These are phyloP conservation scores for Fusarium dlaminii DNA, from an alignment of 2,329 filamentous ascomycete species.

Conservation along the genomic window DNA sequence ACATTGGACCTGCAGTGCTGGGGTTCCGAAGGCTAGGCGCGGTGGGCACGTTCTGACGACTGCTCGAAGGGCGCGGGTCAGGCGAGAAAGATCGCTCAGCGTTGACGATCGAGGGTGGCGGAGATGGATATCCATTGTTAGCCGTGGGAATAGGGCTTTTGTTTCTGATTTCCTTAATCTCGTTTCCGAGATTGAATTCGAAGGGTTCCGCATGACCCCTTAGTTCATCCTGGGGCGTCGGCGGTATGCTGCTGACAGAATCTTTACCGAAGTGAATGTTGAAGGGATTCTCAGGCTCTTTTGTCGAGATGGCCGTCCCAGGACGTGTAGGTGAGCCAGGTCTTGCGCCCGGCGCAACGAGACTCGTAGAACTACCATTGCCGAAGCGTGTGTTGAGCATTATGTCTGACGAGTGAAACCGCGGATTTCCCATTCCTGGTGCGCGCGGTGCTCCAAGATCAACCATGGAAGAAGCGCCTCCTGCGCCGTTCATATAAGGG, in stretches of 20 bases:
- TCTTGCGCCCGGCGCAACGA: conserved; percentile 44
- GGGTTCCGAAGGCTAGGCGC: conserved; percentile 43
- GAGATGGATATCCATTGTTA: conserved; percentile 49
- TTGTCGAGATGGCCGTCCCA: conserved; percentile 48
- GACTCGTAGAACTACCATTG: conserved; percentile 49
- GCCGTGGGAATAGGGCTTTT: conserved; percentile 4
- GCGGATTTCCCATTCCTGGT: conserved; percentile 37
- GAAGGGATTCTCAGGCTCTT: conserved; percentile 58
- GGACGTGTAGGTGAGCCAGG: conserved; percentile 46
- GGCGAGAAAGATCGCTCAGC: conserved; percentile 42
- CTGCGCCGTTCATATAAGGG: conserved; percentile 50
- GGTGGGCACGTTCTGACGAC: conserved; percentile 31
- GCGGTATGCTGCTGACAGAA: conserved; percentile 39
- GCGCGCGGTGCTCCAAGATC: conserved; percentile 51
- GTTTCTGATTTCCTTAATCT: conserved; percentile 17
- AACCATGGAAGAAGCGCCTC: conserved; percentile 55
- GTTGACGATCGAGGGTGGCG: conserved; percentile 49
- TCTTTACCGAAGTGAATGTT: conserved; percentile 56
- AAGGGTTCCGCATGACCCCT: conserved; percentile 55
- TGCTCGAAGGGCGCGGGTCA: conserved; percentile 28
- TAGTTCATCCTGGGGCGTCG: conserved; percentile 31
- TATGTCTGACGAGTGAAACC: conserved; percentile 51
- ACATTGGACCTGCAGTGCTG: conserved; percentile 42
- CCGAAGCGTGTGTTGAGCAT: conserved; percentile 51
- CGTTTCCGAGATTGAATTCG: conserved; percentile 46